A percentile compares a stretch with the other conserved stretches of the same genome.
phyloP scores from a whole-genome alignment of 2,329 filamentous ascomycete genomes.

The Fusarium sp. region DNA sequence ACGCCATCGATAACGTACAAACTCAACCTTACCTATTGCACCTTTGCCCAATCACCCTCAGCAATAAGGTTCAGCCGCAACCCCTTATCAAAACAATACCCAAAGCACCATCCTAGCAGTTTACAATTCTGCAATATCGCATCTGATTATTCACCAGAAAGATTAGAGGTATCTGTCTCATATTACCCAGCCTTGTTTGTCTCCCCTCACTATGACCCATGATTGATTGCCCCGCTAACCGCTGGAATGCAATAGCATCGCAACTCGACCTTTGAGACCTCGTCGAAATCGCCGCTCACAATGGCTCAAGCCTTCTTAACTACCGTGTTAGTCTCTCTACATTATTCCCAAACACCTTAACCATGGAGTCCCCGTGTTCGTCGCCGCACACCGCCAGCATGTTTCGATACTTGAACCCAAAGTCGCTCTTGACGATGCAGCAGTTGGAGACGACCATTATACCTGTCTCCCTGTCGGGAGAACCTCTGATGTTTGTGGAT shows the following conservation, averaged over 20 bases:
- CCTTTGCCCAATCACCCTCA: slow-evolving; percentile 26
- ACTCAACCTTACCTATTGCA: slow-evolving; percentile 9
- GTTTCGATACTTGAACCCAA: slow-evolving; percentile 47
- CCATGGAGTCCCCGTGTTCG: neutral
- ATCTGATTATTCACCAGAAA: slow-evolving; percentile 3
- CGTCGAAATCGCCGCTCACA: slow-evolving; percentile 24
- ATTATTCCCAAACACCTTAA: neutral
- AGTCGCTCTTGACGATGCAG: slow-evolving; percentile 45
- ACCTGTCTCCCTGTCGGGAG: slow-evolving; percentile 38
- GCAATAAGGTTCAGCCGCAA: slow-evolving; percentile 10
- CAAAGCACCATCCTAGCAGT: slow-evolving; percentile 12
- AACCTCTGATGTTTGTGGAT: slow-evolving; percentile 16
- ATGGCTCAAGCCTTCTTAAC: slow-evolving; percentile 54
- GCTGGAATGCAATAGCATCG: slow-evolving; percentile 48
- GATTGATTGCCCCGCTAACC: slow-evolving; percentile 52
- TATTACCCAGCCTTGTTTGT: slow-evolving; percentile 22
- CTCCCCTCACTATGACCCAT: slow-evolving; percentile 8
- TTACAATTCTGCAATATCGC: slow-evolving; percentile 6
- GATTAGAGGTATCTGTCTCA: slow-evolving; percentile 22
- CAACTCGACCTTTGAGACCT: slow-evolving; percentile 17
- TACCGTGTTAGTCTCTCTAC: slow-evolving; percentile 50
- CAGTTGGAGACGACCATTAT: slow-evolving; percentile 44
- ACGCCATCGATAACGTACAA: slow-evolving; percentile 22
- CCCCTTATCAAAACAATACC: slow-evolving; percentile 9
- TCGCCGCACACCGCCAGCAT: slow-evolving; percentile 32